Evolutionary conservation across 257 asterid species (phyloP), one percentile per base, ranked within the genome.

Genomic region (Solanum etuberosum): DNA sequence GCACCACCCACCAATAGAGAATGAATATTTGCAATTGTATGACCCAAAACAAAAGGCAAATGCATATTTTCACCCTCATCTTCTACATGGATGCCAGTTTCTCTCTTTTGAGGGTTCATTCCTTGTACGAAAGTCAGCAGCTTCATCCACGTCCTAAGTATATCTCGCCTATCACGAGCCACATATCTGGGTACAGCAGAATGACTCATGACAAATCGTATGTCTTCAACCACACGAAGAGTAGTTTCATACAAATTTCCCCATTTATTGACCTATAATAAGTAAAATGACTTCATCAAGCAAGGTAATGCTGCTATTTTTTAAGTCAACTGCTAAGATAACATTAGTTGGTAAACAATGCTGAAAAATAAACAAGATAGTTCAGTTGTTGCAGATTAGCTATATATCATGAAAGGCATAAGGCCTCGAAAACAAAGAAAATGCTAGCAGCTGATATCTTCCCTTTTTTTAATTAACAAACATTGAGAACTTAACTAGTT

Each of bases 181-280:
- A 97, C 91, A 83, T 93, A 95, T 72, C 88, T 93, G 88, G 97
- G 93, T 57, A 97, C 98, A 76, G 90, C 93, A 88, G 95, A 90
- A 91, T 97, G 99, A 91, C 99, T 93, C 95, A 96, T 93, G 81
- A 97, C 98, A 93, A 94, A 96, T 90, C 97, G 93, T 57, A 97
- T 89, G 89, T 97, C 98, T 84, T 93, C 98, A 90, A 96, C 93
- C 87, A 97, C 97, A 83, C 96, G 97, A 87, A 93, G 63, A 80
- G 98, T 95, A 82, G 98, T 95, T 63, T 93, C 98, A 91, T 92
- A 92, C 83, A 96, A 89, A 85, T 89, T 90, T 88, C 90, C 96
- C 99, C 97, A 97, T 92, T 92, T 96, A 68, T 74, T 84, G 87
- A 97, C 98, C 99, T 97, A 93, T 87, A 92, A 91, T 68, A 63